Percentiles rank a stretch among this genome's conserved stretches.
Evolutionary conservation across 1,284 basidiomycete genomes (phyloP).

Genomic region (Cryptococcus floricola): DNA sequence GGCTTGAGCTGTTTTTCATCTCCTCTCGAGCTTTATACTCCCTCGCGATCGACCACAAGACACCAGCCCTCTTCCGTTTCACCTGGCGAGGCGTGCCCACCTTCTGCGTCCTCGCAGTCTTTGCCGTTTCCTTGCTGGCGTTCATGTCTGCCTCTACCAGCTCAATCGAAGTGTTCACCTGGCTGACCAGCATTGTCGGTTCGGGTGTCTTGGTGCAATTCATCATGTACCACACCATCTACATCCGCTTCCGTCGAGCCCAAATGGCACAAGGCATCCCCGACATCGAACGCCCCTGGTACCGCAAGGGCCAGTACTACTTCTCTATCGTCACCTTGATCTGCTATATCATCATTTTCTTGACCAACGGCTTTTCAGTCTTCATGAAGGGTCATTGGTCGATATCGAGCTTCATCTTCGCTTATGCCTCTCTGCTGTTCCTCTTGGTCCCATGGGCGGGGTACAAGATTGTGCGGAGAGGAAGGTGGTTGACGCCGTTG

Average conservation of each 20-base stretch:
- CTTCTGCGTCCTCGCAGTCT: neutral
- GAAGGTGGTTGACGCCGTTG: neutral
- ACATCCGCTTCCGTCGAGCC: constrained; percentile 28
- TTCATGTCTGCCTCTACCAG: neutral
- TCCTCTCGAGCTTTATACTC: constrained; percentile 32
- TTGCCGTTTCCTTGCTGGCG: constrained; percentile 5
- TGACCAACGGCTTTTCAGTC: constrained; percentile 22
- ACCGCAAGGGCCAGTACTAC: constrained; percentile 8
- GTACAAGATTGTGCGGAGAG: neutral
- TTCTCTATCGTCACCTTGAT: constrained; percentile 22
- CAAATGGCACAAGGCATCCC: constrained; percentile 26
- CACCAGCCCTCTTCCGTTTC: constrained; percentile 26
- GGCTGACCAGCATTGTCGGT: constrained; percentile 18
- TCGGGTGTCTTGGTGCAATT: constrained; percentile 8
- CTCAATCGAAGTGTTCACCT: constrained; percentile 24
- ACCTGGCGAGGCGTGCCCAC: neutral
- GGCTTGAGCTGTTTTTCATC: constrained; percentile 29
- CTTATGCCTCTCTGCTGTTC: constrained; percentile 2
- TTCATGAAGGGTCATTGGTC: constrained; percentile 23
- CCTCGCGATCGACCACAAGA: constrained; percentile 30
- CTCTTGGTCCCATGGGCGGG: neutral
- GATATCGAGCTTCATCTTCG: constrained; percentile 26
- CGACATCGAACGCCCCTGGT: neutral
- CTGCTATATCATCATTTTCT: constrained; percentile 19
- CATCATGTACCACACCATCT: constrained; percentile 15